phyloP scores from a whole-genome alignment of 345 rosid genomes.

The Populus pruinosa region DNA sequence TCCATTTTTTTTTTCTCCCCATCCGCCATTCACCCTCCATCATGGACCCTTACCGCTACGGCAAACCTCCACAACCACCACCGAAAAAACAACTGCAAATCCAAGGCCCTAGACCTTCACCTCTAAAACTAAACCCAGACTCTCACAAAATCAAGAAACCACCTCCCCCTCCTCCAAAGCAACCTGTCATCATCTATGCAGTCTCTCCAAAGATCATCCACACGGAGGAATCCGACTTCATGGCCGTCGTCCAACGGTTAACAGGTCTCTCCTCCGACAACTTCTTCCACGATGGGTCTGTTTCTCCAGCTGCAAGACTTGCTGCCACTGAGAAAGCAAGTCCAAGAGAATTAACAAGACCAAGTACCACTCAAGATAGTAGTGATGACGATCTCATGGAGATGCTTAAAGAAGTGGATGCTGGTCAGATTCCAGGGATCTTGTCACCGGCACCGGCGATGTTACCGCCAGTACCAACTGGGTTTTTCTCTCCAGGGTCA shows the following conservation, averaged over 20 bases:
- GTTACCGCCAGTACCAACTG: slow-evolving; percentile 43
- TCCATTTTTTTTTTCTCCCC: background rate
- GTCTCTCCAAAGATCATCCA: slow-evolving; percentile 78
- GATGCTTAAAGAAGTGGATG: slow-evolving; percentile 28
- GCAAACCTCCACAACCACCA: slow-evolving; percentile 9
- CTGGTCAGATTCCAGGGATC: slow-evolving; percentile 56
- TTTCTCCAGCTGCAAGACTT: slow-evolving; percentile 80
- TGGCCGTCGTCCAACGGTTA: slow-evolving; percentile 82
- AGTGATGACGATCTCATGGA: background rate
- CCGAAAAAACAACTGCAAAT: slow-evolving; percentile 45
- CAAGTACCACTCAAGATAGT: background rate
- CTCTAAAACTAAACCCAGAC: slow-evolving; percentile 54
- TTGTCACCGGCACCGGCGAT: slow-evolving; percentile 71
- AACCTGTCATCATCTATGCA: slow-evolving; percentile 61
- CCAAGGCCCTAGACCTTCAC: slow-evolving; percentile 74
- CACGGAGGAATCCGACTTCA: slow-evolving; percentile 58
- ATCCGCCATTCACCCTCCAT: background rate
- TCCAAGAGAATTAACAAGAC: slow-evolving; percentile 34
- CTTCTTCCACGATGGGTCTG: slow-evolving; percentile 34
- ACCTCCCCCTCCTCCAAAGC: slow-evolving; percentile 39
- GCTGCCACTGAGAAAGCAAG: slow-evolving; percentile 73
- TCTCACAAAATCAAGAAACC: slow-evolving; percentile 71
- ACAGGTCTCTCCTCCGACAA: slow-evolving; percentile 61
- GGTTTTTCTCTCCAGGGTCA: slow-evolving; percentile 52
- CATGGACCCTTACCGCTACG: slow-evolving; percentile 47